Conservation (phyloP, 176 grass and related monocot species). For the Bromus sterilis region DNA sequence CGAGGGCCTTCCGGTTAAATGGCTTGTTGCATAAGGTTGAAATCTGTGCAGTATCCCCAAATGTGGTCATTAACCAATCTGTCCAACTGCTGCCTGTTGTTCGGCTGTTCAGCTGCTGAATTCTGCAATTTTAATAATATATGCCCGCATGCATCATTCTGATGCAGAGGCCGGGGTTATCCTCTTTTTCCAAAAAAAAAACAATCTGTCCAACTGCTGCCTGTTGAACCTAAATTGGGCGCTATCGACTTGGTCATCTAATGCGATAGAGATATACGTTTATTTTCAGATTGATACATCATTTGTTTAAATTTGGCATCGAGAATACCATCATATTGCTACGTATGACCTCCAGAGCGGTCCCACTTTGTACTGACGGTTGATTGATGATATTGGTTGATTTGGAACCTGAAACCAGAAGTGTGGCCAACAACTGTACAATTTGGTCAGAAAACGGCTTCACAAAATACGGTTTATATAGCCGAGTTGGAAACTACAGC, state of each 20-base stretch:
- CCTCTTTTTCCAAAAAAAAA: no score
- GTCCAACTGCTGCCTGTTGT: not conserved
- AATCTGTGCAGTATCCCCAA: not conserved
- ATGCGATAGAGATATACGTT: not conserved
- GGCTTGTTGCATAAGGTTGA: not conserved
- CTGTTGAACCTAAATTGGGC: not conserved
- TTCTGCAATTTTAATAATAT: no score
- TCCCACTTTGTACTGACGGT: not conserved
- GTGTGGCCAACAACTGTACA: not conserved
- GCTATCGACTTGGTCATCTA: not conserved
- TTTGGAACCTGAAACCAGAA: not conserved
- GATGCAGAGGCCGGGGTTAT: no score
- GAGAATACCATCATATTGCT: not conserved
- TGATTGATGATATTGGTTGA: not conserved
- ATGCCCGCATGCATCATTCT: no score
- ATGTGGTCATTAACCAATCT: not conserved
- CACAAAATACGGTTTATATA: not conserved
- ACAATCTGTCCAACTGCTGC: not conserved
- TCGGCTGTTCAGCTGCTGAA: no score
- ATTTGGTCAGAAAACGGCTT: not conserved
- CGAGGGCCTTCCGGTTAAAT: not conserved
- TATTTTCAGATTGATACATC: not conserved
- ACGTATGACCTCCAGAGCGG: not conserved
- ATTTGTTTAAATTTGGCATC: not conserved
- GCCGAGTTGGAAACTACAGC: not conserved